phyloP scores from a whole-genome alignment of 345 rosid genomes.

The Gossypium thurberi region DNA sequence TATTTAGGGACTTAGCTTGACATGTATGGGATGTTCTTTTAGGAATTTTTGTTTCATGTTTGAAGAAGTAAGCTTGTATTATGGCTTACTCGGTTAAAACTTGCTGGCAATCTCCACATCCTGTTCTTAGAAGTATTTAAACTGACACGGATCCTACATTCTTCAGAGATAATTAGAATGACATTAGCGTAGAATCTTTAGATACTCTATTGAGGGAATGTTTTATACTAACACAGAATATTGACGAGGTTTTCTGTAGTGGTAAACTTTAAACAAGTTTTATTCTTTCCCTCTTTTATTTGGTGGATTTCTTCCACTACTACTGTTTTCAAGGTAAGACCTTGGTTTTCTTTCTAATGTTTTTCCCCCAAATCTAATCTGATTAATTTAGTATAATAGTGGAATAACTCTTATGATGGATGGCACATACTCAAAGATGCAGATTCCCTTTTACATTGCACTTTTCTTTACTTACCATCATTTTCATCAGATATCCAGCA shows the following conservation, averaged over 20 bases:
- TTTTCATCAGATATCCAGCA: not conserved
- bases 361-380: not conserved
- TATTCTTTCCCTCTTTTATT: not conserved
- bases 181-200: not conserved
- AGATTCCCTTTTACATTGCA: constrained; percentile 11
- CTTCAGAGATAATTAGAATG: not conserved
- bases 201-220: not conserved
- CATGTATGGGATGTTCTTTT: not conserved
- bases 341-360: not conserved
- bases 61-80: not conserved
- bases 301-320: not conserved
- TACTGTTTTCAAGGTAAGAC: not conserved
- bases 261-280: not conserved
- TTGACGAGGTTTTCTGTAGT: not conserved
- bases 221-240: not conserved
- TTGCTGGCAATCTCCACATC: not conserved
- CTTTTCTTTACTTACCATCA: not conserved
- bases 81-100: not conserved
- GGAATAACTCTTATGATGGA: not conserved
- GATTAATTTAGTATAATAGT: not conserved
- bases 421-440: not conserved
- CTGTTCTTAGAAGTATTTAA: not conserved
- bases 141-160: not conserved
- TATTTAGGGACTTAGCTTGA: not conserved
- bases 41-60: not conserved